A percentile compares a stretch with the other conserved stretches of the same genome.
Conservation (phyloP, 345 rosid species). For the Sisymbrium altissimum region DNA sequence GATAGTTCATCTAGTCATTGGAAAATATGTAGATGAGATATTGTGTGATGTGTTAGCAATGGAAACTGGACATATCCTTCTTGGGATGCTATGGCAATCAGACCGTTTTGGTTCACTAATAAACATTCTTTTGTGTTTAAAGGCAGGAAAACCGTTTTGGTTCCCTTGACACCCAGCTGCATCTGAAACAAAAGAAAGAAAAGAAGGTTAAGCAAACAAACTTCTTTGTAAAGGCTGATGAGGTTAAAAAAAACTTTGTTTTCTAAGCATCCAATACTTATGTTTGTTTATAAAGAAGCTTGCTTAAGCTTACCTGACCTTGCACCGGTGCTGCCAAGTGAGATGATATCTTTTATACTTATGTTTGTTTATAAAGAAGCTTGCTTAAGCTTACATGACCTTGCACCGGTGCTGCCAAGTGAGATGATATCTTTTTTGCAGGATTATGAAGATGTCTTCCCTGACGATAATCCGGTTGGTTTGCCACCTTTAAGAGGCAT, state of each 20-base stretch:
- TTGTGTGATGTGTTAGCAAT: too few relatives aligned
- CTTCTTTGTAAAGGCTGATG: neutral
- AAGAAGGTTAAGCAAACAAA: neutral
- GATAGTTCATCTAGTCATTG: too few relatives aligned
- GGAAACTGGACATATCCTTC: too few relatives aligned
- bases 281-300: neutral
- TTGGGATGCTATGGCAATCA: too few relatives aligned
- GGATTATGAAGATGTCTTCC: too few relatives aligned
- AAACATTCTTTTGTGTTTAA: neutral
- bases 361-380: neutral
- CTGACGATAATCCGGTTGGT: too few relatives aligned
- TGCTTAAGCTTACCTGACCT: neutral
- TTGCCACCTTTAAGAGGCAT: too few relatives aligned
- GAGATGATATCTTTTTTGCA: neutral
- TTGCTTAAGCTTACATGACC: neutral
- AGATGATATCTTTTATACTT: neutral
- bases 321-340: neutral
- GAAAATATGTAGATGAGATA: too few relatives aligned
- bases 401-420: neutral
- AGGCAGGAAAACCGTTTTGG: neutral
- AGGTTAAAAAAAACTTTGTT: neutral
- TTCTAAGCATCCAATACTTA: too few relatives aligned
- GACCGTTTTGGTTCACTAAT: neutral
- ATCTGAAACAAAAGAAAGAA: too few relatives aligned
- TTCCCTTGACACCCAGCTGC: too few relatives aligned